Evolutionary conservation across 148 eudicot genomes (phyloP).

Genomic region (Bassia scoparia): DNA sequence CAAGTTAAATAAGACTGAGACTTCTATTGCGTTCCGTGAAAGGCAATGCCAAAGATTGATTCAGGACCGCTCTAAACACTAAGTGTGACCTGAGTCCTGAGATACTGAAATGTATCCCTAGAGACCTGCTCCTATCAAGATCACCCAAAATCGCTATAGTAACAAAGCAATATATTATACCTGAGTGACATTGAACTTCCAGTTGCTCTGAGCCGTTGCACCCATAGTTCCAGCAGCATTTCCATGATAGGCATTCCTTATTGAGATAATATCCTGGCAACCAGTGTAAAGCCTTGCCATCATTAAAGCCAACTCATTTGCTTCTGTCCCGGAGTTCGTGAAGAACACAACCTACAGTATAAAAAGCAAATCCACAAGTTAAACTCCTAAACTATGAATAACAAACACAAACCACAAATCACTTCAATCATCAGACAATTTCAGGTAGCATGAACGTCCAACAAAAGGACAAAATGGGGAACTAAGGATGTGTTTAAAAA

Average conservation of each 20-base stretch:
- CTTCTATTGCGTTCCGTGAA: not conserved
- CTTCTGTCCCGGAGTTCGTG: constrained; percentile 96
- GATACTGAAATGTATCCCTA: not conserved
- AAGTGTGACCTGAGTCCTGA: not conserved
- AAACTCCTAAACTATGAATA: not conserved
- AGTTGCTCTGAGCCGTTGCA: constrained; percentile 82
- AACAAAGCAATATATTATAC: constrained; percentile 27
- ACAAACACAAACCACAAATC: not conserved
- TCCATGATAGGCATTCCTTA: constrained; percentile 95
- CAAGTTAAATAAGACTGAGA: not conserved
- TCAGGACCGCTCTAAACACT: not conserved
- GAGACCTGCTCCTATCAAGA: not conserved
- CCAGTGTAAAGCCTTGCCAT: constrained; percentile 87
- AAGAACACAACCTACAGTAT: constrained; percentile 78
- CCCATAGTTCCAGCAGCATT: constrained; percentile 97
- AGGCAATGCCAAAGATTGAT: not conserved
- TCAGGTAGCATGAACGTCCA: not conserved
- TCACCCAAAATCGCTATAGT: not conserved
- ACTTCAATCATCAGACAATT: not conserved
- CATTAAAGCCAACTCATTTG: constrained; percentile 95
- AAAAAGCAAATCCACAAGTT: constrained; percentile 6
- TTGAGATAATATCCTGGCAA: constrained; percentile 76
- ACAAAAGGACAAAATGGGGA: not conserved
- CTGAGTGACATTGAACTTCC: constrained; percentile 94
- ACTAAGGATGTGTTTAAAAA: not conserved